Percentiles rank a stretch among this genome's conserved stretches.
phyloP scores from a whole-genome alignment of 2,329 filamentous ascomycete species.

The Ramichloridium luteum region DNA sequence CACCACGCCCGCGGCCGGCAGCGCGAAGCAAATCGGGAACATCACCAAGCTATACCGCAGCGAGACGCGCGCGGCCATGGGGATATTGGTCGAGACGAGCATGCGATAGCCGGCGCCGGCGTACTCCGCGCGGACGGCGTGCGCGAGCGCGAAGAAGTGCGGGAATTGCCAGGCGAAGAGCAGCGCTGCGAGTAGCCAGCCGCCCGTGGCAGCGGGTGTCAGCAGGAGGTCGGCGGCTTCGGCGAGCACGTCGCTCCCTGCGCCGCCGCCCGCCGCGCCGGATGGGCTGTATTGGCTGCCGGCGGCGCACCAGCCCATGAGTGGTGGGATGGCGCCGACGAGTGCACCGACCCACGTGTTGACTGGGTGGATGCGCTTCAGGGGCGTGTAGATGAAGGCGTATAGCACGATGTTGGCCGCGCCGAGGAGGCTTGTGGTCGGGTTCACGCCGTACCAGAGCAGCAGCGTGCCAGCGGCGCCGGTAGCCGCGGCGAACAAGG shows the following conservation, averaged over 20 bases:
- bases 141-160: slow-evolving; percentile 91
- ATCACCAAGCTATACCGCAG: slow-evolving; percentile 76
- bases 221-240: slow-evolving; percentile 25
- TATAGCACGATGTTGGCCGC: slow-evolving; percentile 79
- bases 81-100: slow-evolving; percentile 80
- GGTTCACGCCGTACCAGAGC: slow-evolving; percentile 84
- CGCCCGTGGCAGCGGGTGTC: slow-evolving; percentile 42
- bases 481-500: slow-evolving; percentile 65
- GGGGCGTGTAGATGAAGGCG: slow-evolving; percentile 79
- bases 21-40: slow-evolving; percentile 69
- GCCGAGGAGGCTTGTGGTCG: slow-evolving; percentile 78
- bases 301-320: slow-evolving; percentile 97
- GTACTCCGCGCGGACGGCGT: slow-evolving; percentile 84
- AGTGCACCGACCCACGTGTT: slow-evolving; percentile 95
- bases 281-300: slow-evolving; percentile 65
- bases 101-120: slow-evolving; percentile 53
- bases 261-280: not conserved
- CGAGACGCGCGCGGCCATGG: slow-evolving; percentile 73
- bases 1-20: slow-evolving; percentile 70
- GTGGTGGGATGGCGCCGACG: slow-evolving; percentile 81
- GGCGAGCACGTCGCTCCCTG: slow-evolving; percentile 10
- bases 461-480: slow-evolving; percentile 57
- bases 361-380: slow-evolving; percentile 73
- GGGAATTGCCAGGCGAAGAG: slow-evolving; percentile 97
- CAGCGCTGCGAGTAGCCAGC: slow-evolving; percentile 75